Percentiles rank a stretch among this genome's conserved stretches.
These are phyloP conservation scores for Lactarius tabidus DNA, from an alignment of 768 basidiomycete genomes.

Conservation along the genomic window DNA sequence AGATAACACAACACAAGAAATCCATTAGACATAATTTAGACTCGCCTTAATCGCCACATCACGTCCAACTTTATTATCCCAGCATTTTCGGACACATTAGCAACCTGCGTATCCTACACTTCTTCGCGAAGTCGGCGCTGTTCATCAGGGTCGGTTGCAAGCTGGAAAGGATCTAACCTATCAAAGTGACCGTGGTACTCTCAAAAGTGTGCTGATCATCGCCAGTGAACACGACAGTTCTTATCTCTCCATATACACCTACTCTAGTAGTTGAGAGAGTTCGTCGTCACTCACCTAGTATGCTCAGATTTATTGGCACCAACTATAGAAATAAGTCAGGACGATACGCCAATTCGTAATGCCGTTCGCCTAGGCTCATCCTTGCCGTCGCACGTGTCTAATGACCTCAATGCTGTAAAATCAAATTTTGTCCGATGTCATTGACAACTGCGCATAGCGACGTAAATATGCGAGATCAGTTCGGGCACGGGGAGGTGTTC, in stretches of 20 bases:
- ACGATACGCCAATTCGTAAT: background rate
- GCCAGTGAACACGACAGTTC: background rate
- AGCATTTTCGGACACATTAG: constrained; percentile 1
- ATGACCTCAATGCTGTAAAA: constrained; percentile 5
- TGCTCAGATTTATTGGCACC: constrained; percentile 14
- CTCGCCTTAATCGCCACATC: constrained; percentile 25
- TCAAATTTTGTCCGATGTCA: constrained; percentile 12
- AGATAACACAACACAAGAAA: background rate
- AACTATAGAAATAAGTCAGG: constrained; percentile 7
- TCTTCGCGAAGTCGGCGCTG: constrained; percentile 24
- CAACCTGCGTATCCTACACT: background rate
- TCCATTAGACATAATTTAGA: background rate
- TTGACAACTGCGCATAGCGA: constrained; percentile 17
- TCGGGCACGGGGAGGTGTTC: no score
- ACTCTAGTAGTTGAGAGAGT: constrained; percentile 18
- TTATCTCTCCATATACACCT: background rate
- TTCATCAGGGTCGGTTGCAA: constrained; percentile 12
- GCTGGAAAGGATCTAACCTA: constrained; percentile 22
- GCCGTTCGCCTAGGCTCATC: constrained; percentile 21
- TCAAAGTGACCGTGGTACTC: constrained; percentile 13
- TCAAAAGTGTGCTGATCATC: constrained; percentile 17
- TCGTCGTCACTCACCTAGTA: constrained; percentile 13
- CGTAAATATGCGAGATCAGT: constrained; percentile 21
- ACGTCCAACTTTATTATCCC: background rate
- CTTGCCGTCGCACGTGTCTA: background rate